Conservation (phyloP, 345 rosid species). For the Melaleuca alternifolia region DNA sequence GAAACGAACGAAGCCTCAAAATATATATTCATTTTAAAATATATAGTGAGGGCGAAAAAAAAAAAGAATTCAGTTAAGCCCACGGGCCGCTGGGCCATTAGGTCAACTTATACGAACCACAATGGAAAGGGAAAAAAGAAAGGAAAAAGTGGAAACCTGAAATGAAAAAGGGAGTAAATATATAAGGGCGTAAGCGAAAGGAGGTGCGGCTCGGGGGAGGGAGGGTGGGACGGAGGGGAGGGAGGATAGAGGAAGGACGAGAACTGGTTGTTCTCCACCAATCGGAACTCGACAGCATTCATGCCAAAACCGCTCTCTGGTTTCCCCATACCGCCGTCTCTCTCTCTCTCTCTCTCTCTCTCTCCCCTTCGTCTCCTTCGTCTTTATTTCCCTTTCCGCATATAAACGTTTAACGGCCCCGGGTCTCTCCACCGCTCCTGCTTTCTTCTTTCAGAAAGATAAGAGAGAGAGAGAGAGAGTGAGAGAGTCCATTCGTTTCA, state of each 20-base stretch:
- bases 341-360: background rate
- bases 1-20: too few relatives aligned
- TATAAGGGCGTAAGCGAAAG: background rate
- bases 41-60: too few relatives aligned
- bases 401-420: background rate
- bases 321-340: background rate
- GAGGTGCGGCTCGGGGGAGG: background rate
- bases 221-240: too few relatives aligned
- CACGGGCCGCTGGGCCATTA: accelerated
- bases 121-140: background rate
- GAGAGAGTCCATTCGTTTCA: background rate
- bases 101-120: background rate
- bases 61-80: background rate
- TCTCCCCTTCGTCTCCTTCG: background rate
- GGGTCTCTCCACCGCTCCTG: background rate
- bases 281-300: constrained; percentile 25
- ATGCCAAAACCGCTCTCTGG: background rate
- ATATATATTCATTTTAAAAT: too few relatives aligned
- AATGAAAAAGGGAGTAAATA: background rate
- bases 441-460: background rate
- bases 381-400: background rate
- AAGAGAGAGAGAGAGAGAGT: background rate
- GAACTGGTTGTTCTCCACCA: constrained; percentile 3
- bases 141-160: background rate
- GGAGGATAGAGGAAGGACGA: background rate